Evolutionary conservation across 2,329 filamentous ascomycete genomes (phyloP), one percentile per base, ranked within the genome.

Genomic region (Talaromyces sp.): DNA sequence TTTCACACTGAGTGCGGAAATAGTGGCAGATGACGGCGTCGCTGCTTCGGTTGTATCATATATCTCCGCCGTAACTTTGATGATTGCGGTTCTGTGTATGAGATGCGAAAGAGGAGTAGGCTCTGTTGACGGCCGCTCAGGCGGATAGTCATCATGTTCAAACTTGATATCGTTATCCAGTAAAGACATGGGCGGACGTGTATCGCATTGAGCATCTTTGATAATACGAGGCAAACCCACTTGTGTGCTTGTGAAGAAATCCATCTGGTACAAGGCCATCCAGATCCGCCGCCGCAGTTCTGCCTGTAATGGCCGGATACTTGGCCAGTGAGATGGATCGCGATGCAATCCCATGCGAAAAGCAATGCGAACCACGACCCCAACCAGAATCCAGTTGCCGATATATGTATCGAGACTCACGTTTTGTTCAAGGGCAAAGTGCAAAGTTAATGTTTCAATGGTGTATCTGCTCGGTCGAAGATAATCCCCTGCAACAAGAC

Each of bases 331-430:
- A 7, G 54, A 60, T 40, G 86, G 86, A 63, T 91, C 88, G 6
- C 87, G 81, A 67, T 91, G 86, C n/a, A 91, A 74, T 2, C 87
- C 87, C 85, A 91, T 89, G 65, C 87, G 90, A 73, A 91, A 86
- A 5, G 87, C 88, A 69, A 91, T 82, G 13, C 88, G 80, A 41
- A 91, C 85, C 2, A 86, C 87, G 11, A 87, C 84, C 2, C 87
- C 88, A 4, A 89, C 82, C 0, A 91, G 77, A 2, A 88, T 85
- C 6, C 87, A 89, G 70, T 91, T 59, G 5, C 51, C 51, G 13
- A 43, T 35, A 25, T 55, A 22, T 19, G 57, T 54, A 41, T 55
- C 36, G n/a, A 58, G 13, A 22, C 43, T 58, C 25, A 46, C 28
- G 21, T 54, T 58, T 25, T 58, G 51, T 28, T 59, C 51, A 33